phyloP scores from a whole-genome alignment of 352 stramenopile genomes.

The Pythium rhizo-oryzae region DNA sequence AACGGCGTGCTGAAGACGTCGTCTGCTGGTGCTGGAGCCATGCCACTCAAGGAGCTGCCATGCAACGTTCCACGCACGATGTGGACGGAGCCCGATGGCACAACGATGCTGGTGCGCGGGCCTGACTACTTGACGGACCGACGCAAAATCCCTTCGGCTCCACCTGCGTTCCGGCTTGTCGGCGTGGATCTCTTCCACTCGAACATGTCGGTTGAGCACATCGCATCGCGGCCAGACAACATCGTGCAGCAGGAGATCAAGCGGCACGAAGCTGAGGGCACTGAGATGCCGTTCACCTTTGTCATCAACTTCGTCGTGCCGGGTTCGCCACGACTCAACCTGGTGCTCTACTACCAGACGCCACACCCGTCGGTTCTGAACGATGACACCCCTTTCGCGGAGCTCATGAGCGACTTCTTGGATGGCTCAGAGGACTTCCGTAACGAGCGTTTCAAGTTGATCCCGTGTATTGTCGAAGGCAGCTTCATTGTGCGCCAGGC shows the following conservation, averaged over 20 bases:
- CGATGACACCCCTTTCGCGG: slow-evolving; percentile 61
- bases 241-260: slow-evolving; percentile 61
- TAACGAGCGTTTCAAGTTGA: slow-evolving; percentile 84
- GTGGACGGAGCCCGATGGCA: slow-evolving; percentile 67
- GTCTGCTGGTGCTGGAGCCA: not conserved
- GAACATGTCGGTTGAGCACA: slow-evolving; percentile 57
- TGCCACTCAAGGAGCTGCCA: slow-evolving; percentile 48
- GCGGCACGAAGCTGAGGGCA: slow-evolving; percentile 57
- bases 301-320: slow-evolving; percentile 81
- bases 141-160: slow-evolving; percentile 72
- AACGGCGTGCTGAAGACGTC: slow-evolving; percentile 13
- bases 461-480: slow-evolving; percentile 79
- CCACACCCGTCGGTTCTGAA: slow-evolving; percentile 51
- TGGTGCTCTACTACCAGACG: slow-evolving; percentile 77
- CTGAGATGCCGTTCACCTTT: slow-evolving; percentile 79
- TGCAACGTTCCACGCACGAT: slow-evolving; percentile 65
- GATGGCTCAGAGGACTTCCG: slow-evolving; percentile 77
- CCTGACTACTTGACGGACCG: slow-evolving; percentile 71
- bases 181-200: slow-evolving; percentile 70
- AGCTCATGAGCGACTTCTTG: slow-evolving; percentile 77
- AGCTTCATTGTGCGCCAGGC: slow-evolving; percentile 82
- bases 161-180: slow-evolving; percentile 66
- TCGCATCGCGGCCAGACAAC: slow-evolving; percentile 60
- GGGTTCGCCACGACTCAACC: slow-evolving; percentile 55
- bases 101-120: slow-evolving; percentile 70